Evolutionary conservation across 345 rosid genomes (phyloP), one percentile per base, ranked within the genome.

Genomic region (Ceriops tagal): DNA sequence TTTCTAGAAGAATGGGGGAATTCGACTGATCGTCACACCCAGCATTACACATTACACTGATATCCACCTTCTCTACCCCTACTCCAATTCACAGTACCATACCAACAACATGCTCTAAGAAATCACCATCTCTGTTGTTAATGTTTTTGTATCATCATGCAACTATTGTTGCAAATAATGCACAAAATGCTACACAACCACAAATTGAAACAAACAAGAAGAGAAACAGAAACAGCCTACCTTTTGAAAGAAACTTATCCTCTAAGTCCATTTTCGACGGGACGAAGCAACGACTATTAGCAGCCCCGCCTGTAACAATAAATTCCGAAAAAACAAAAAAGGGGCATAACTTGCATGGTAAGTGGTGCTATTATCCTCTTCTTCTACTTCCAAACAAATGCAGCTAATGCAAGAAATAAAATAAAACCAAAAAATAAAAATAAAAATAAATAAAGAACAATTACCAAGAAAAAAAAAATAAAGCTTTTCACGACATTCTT

Each of bases 211-310:
- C 49, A 26, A 35, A 59, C 21, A 24, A 10, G 16, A 26, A 65
- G 19, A 53, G 35, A 34, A 34, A 66, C 65, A 75, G 49, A 62
- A 77, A 72, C 68, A 68, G 21, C 68, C 70, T 75, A 88, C 92
- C 86, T 84, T 75, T 82, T 26, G 77, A 75, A 24, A 76, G 77
- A 66, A 78, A 68, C 68, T 82, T 85, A 68, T 84, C 88, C 62
- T 82, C 88, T 61, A 80, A 46, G 51, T 88, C 88, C 89, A 85
- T 88, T 63, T 67, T 52, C 59, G 69, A 64, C 75, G 58, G 79
- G 65, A 19, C 43, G 46, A 68, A 43, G 37, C 37, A 31, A 27
- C 69, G 61, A 59, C n/a, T 68, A 13, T 64, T 73, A 30, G 60
- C 73, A 52, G 62, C 71, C 76, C 79, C 61, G 72, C 82, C 83